Percentiles rank a stretch among this genome's conserved stretches.
Evolutionary conservation across 1,284 basidiomycete species (phyloP).

Genomic region (Fistulina hepatica): DNA sequence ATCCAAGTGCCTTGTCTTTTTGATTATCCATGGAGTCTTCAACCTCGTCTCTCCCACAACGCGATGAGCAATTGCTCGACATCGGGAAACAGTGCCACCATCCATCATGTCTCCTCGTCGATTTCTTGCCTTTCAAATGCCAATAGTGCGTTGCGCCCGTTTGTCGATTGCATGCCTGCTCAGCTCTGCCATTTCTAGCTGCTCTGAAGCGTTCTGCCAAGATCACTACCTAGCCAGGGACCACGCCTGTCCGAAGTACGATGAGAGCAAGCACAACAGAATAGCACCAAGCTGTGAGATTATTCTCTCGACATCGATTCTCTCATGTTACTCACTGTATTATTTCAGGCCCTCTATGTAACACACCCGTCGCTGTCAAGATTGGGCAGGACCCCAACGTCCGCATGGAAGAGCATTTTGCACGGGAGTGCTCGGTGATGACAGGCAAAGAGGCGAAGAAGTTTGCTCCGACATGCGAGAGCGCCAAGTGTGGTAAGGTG

Average conservation of each 20-base stretch:
- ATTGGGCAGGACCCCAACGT: slow-evolving; percentile 67
- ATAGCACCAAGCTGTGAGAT: slow-evolving; percentile 61
- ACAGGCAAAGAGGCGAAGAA: slow-evolving; percentile 45
- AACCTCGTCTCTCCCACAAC: too few species aligned
- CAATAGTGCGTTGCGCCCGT: too few species aligned
- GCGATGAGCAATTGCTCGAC: slow-evolving; percentile 44
- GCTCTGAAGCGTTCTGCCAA: slow-evolving; percentile 52
- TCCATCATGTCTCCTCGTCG: slow-evolving; percentile 51
- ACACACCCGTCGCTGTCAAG: slow-evolving; percentile 56
- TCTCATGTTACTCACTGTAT: background rate
- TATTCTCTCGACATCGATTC: slow-evolving; percentile 1
- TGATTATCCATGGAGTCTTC: too few species aligned
- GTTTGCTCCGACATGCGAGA: slow-evolving; percentile 48
- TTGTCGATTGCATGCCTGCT: too few species aligned
- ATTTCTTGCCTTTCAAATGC: slow-evolving; percentile 77
- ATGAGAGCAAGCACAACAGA: slow-evolving; percentile 55
- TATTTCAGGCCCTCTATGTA: slow-evolving; percentile 56
- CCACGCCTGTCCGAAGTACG: slow-evolving; percentile 60
- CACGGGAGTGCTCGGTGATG: slow-evolving; percentile 51
- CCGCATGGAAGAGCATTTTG: slow-evolving; percentile 64
- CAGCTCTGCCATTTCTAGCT: too few species aligned
- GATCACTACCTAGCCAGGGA: slow-evolving; percentile 60
- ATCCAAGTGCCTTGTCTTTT: too few species aligned
- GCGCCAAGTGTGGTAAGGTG: slow-evolving; percentile 55
- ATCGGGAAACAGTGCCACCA: slow-evolving; percentile 65